Evolutionary conservation across 805 yeast species (phyloP).

Genomic region (Ogataea parapolymorpha): DNA sequence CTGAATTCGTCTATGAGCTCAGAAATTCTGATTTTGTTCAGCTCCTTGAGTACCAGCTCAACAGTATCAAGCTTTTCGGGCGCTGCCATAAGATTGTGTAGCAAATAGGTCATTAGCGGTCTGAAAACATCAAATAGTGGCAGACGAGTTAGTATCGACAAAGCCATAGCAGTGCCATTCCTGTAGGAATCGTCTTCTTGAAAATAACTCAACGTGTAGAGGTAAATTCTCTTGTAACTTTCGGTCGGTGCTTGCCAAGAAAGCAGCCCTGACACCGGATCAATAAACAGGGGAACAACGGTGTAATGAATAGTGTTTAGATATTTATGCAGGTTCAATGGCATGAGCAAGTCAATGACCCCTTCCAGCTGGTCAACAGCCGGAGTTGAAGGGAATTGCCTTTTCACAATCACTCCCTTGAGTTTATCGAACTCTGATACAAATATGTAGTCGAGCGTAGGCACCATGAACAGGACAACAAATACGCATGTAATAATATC

Average conservation of each 20-base stretch:
- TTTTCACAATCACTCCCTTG: conserved; percentile 62
- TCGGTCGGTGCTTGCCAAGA: conserved; percentile 14
- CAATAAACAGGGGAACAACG: conserved; percentile 46
- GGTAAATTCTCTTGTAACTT: conserved; percentile 19
- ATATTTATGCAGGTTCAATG: conserved; percentile 38
- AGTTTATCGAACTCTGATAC: conserved; percentile 80
- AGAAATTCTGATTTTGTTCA: conserved; percentile 26
- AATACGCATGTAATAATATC: conserved; percentile 5
- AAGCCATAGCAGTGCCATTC: conserved; percentile 44
- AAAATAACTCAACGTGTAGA: conserved; percentile 31
- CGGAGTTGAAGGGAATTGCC: conserved; percentile 55
- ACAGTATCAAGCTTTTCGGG: conserved; percentile 7
- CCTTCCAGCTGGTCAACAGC: conserved; percentile 54
- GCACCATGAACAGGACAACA: conserved; percentile 1
- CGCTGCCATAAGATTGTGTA: conserved; percentile 39
- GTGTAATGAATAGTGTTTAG: conserved; percentile 58
- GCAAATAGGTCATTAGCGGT: conserved; percentile 44
- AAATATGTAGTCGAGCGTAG: conserved; percentile 33
- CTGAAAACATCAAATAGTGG: conserved; percentile 45
- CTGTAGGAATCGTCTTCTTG: conserved; percentile 29
- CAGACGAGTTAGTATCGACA: conserved; percentile 44
- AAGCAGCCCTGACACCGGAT: conserved; percentile 16
- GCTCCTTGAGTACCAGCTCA: conserved; percentile 14
- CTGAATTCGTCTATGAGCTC: conserved; percentile 24
- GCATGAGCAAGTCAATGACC: conserved; percentile 26